Base-by-base conservation (phyloP, 169 alveolate genomes). In the Plasmodium gaboni region DNA sequence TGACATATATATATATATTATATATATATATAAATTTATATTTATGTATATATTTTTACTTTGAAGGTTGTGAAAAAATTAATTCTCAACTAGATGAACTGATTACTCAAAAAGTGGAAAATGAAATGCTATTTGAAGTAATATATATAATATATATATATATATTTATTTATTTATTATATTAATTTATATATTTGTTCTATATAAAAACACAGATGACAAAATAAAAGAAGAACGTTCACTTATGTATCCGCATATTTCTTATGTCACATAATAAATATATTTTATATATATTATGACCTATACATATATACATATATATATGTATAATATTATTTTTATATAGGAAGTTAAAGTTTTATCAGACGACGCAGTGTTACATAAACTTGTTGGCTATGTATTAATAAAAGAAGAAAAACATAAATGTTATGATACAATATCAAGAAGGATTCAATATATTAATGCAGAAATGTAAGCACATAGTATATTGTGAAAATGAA, bases 121-220 rank as follows among this genome's bases (percentile, higher is more conserved):
- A 78, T 78, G 89, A 78, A 51, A 78, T 78, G 48, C 89, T 78
- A 28, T 69, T 78, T 10, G 89, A 78, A 51, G 89, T 78, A 78
- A 44, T 10, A 22, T 22, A 60, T 60, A 19, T 51, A 15, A 57
- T 61, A 13, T 26, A n/a, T 7, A 44, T 15, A 1, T 72, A 53
- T 42, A 12, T n/a, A 63, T 63, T 9, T 63, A 63, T 63, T 24
- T 63, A 63, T 24, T 8, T 19, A 2, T 19, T 8, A 19, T n/a
- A 53, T 57, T 15, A 55, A 24, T 44, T 6, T 15, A 72, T 28
- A 26, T 50, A 50, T 50, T 13, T 50, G 5, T 50, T 13, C 17
- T 13, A 50, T 50, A 50, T 50, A 50, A 2, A 9, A 2, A 67
- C 38, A 28, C 0, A 28, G 5, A 28, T 28, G 5, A 28, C 38